Base-by-base conservation (phyloP, 768 basidiomycete species). In the Mycena metata region DNA sequence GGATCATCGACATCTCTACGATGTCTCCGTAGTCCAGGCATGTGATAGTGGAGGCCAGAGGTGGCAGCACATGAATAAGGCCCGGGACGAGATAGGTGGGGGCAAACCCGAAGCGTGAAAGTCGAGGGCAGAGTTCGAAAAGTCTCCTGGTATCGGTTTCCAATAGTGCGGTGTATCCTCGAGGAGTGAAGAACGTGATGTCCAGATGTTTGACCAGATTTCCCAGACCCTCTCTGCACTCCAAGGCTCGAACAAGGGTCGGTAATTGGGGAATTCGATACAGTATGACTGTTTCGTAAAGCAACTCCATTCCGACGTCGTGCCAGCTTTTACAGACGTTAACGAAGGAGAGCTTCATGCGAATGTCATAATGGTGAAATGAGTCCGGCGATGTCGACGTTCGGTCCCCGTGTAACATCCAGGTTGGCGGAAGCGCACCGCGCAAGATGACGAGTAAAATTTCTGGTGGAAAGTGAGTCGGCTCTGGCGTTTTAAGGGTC, bases 221-320 rank as follows among this genome's bases (percentile, higher is more conserved):
- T 21, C 69, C 72, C 0, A 73, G 69, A 5, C 60, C 60, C 3
- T 41, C 46, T 19, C 42, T 24, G 5, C 50, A 52, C 21, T 69
- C 54, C 9, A 74, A 47, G 5, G 69, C 60, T 6, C 41, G 24
- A 15, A 49, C 54, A 5, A 74, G 60, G 30, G 33, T 51, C 8
- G 62, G 49, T 11, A 71, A 4, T 42, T 74, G 73, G 0, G 17
- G 17, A 21, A 63, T 56, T 17, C 64, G 23, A 9, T 66, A 69
- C 21, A 74, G 17, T 19, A 41, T 45, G 0, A 72, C 56, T n/a
- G 56, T 57, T 26, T 71, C 69, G 54, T 72, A 74, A 2, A 73
- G 59, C 41, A 73, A 16, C 26, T 43, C 63, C 15, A 45, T 39
- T 21, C 64, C 72, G 19, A 59, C 59, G 8, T 36, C 61, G 41